A percentile compares a stretch with the other conserved stretches of the same genome.
Evolutionary conservation across 2,329 filamentous ascomycete genomes (phyloP).

Genomic region (Alternaria rosae): DNA sequence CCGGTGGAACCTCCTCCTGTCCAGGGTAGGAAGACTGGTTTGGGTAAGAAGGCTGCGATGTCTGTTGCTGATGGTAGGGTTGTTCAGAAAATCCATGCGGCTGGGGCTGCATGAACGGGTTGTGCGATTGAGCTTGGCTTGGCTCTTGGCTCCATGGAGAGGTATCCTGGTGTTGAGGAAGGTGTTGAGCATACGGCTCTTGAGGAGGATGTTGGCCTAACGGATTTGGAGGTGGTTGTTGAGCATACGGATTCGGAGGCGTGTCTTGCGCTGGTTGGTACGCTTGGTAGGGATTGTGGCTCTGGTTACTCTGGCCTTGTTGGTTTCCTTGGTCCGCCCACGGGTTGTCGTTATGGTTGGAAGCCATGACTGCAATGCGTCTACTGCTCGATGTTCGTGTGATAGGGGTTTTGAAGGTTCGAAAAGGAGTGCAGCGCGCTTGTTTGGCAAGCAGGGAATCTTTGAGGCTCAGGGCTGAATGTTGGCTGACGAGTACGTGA

Average conservation of each 20-base stretch:
- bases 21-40: conserved; percentile 6
- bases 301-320: conserved; percentile 24
- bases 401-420: background rate
- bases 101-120: conserved; percentile 10
- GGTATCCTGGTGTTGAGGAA: conserved; percentile 15
- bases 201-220: conserved; percentile 13
- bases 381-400: background rate
- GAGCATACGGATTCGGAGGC: conserved; percentile 14
- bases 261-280: conserved; percentile 23
- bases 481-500: conserved; percentile 12
- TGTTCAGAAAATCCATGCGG: conserved; percentile 12
- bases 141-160: conserved; percentile 20
- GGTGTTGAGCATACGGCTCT: conserved; percentile 4
- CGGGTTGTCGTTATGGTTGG: conserved; percentile 30
- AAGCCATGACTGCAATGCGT: conserved; percentile 22
- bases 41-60: conserved; percentile 11
- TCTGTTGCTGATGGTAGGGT: conserved; percentile 11
- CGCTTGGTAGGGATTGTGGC: conserved; percentile 32
- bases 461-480: conserved; percentile 22
- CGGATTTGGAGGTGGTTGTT: conserved; percentile 12
- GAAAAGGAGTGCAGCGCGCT: background rate
- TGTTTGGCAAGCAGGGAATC: conserved; percentile 12
- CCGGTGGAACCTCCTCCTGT: conserved; percentile 27
- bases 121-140: conserved; percentile 14
- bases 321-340: conserved; percentile 33